phyloP scores from a whole-genome alignment of 805 yeast genomes.

The Groenewaldozyma tartarivorans region DNA sequence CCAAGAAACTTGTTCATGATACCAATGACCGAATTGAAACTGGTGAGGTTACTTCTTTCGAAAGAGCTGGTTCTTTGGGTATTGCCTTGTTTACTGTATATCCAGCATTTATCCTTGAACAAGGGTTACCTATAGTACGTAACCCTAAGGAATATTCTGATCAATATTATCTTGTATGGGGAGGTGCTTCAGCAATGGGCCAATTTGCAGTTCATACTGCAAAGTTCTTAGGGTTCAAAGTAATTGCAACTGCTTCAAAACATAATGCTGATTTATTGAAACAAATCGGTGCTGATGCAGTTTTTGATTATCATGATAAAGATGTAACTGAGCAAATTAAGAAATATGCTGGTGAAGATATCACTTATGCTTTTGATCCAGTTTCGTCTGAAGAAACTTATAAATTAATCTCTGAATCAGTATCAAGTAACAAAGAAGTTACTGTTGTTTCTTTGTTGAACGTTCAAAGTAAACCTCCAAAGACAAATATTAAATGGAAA shows the following conservation, averaged over 20 bases:
- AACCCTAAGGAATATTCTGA: conserved; percentile 8
- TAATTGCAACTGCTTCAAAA: conserved; percentile 42
- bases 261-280: conserved; percentile 35
- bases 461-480: too few relatives aligned
- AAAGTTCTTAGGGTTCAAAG: conserved; percentile 38
- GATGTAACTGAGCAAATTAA: conserved; percentile 38
- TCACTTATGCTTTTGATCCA: conserved; percentile 20
- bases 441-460: too few relatives aligned
- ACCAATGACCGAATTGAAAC: conserved; percentile 24
- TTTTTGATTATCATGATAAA: conserved; percentile 36
- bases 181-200: conserved; percentile 57
- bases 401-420: conserved; percentile 9
- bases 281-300: conserved; percentile 40
- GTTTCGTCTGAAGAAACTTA: conserved; percentile 15
- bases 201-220: conserved; percentile 50
- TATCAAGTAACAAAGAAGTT: too few relatives aligned
- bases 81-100: conserved; percentile 45
- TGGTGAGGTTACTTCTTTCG: conserved; percentile 39
- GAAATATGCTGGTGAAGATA: conserved; percentile 17
- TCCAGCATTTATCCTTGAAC: conserved; percentile 27
- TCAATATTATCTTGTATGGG: conserved; percentile 20
- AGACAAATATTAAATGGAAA: background rate
- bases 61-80: conserved; percentile 57
- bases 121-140: conserved; percentile 16
- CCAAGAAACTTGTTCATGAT: conserved; percentile 14